These are phyloP conservation scores for Mycena amicta DNA, from an alignment of 768 basidiomycete species.

Conservation along the genomic window DNA sequence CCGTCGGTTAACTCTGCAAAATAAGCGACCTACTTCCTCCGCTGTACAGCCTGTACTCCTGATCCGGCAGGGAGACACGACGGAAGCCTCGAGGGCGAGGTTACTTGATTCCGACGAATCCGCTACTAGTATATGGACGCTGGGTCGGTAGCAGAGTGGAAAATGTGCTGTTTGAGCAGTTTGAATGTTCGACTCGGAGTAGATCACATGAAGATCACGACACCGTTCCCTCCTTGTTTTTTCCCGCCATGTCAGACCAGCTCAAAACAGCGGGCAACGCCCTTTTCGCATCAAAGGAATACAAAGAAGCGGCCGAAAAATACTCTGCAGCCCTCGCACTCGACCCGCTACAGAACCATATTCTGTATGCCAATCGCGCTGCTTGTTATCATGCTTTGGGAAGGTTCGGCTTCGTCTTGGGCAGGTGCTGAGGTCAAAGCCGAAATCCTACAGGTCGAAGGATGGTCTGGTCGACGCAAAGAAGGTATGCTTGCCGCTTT, in stretches of 20 bases:
- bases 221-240: neutral
- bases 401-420: constrained; percentile 22
- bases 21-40: too few relatives aligned
- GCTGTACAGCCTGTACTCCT: too few relatives aligned
- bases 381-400: constrained; percentile 32
- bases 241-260: constrained; percentile 2
- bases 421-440: too few relatives aligned
- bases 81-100: too few relatives aligned
- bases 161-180: too few relatives aligned
- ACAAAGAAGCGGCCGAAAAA: constrained; percentile 29
- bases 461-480: constrained; percentile 8
- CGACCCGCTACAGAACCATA: constrained; percentile 33
- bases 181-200: too few relatives aligned
- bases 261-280: constrained; percentile 41
- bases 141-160: too few relatives aligned
- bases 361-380: constrained; percentile 41
- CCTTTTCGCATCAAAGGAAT: constrained; percentile 33
- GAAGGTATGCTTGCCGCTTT: too few relatives aligned
- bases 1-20: too few relatives aligned
- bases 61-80: too few relatives aligned
- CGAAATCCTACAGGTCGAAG: neutral
- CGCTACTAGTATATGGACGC: too few relatives aligned
- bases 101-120: too few relatives aligned
- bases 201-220: neutral
- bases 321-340: constrained; percentile 37